Evolutionary conservation across 805 yeast species (phyloP), one percentile per base, ranked within the genome.

Genomic region (Cyberlindnera bimundalis): DNA sequence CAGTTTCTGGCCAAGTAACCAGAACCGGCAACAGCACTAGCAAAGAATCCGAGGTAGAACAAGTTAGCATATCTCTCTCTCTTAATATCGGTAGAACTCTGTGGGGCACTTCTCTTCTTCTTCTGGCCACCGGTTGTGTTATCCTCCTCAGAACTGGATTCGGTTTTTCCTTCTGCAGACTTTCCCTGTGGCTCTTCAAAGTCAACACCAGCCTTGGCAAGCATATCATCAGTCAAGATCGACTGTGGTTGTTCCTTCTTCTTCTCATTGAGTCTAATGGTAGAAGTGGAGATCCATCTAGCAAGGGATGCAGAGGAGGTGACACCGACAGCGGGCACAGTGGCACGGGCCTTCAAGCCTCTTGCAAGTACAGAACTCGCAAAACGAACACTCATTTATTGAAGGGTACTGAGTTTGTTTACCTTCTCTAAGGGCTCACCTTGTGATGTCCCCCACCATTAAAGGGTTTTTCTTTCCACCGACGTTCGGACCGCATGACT

Each of bases 161-260:
- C 6, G 32, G 6, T 12, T 20, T 14, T 46, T 21, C 52, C 19
- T 45, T 39, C 25, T 40, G 51, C 10, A 33, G 30, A 5, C 29
- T 15, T 7, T 31, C 30, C 12, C 18, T 24, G 17, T 18, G 40
- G 29, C 35, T 36, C 65, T 24, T 74, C 76, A 4, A 68, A 60
- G 42, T 87, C 91, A 42, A 89, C 78, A 28, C 96, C 96, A 11
- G 96, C 96, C 55, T 80, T 78, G 24, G 84, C 81, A 43, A 90
- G 71, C 56, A 89, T 56, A 57, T 89, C 96, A 47, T 90, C 96
- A 35, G 83, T 79, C 47, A 90, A 68, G 51, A 89, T 74, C 15
- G 85, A 74, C 48, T 75, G 59, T 29, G 68, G 53, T 34, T 43
- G 37, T 7, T 49, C 43, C 27, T 54, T 49, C 50, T 56, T 51